These are phyloP conservation scores for Amanita pseudoporphyria DNA, from an alignment of 768 basidiomycete genomes.

Conservation along the genomic window DNA sequence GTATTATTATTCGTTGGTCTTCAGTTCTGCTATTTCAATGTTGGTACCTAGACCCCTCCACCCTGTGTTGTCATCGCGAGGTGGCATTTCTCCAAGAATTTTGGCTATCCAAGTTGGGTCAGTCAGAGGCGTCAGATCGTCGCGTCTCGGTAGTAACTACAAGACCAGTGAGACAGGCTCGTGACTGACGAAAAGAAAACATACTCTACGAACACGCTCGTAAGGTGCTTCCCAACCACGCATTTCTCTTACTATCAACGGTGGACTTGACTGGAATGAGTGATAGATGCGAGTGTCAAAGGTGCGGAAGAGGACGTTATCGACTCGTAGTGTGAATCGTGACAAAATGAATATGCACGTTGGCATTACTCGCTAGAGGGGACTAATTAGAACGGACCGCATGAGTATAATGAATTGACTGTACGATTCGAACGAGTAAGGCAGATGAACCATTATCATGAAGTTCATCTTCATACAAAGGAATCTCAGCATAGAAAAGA, in stretches of 20 bases:
- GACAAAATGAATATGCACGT: conserved; percentile 85
- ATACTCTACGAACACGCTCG: conserved; percentile 65
- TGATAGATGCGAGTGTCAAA: conserved; percentile 89
- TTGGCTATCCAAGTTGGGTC: conserved; percentile 79
- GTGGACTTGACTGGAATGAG: conserved; percentile 54
- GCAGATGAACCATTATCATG: conserved; percentile 94
- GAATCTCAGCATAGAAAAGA: conserved; percentile 94
- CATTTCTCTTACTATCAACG: conserved; percentile 65
- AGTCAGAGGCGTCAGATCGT: conserved; percentile 84
- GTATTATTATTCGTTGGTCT: conserved; percentile 5
- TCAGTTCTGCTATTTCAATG: conserved; percentile 41
- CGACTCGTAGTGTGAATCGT: conserved; percentile 90
- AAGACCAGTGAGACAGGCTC: neutral
- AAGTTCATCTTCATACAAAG: conserved; percentile 92
- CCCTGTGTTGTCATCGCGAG: conserved; percentile 58
- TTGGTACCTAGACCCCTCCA: conserved; percentile 79
- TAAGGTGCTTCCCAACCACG: conserved; percentile 92
- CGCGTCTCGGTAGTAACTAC: conserved; percentile 49
- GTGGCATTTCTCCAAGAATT: conserved; percentile 53
- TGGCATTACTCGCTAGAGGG: conserved; percentile 86
- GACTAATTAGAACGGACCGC: neutral
- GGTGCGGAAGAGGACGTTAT: conserved; percentile 86
- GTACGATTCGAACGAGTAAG: conserved; percentile 77
- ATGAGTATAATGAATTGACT: neutral
- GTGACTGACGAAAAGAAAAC: neutral